Evolutionary conservation across 2,329 filamentous ascomycete genomes (phyloP), one percentile per base, ranked within the genome.

Genomic region (Pseudopithomyces maydicus): DNA sequence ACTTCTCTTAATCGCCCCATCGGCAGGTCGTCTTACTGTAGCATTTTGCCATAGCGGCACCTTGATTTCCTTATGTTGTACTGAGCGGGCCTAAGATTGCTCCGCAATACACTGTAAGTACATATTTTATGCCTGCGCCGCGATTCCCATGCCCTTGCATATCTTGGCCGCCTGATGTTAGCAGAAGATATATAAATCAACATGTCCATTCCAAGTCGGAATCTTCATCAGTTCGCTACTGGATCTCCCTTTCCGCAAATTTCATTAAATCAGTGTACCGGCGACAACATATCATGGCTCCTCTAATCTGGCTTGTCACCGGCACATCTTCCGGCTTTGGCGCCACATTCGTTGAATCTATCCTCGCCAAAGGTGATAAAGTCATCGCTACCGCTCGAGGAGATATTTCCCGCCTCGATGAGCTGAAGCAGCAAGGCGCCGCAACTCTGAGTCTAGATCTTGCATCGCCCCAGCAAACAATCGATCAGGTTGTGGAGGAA

Each of bases 291-390:
- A 36, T 6, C 35, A 66, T 66, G 61, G 6, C 59, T 48, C 61
- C 57, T 49, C 52, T 64, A 8, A 55, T 44, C 29, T 85, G 84
- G 82, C 79, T 86, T 71, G 80, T 85, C 65, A 80, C 79, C 11
- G 83, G 81, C 23, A 78, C 78, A 44, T 82, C 81, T 20, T 82
- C 78, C 17, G 83, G 84, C 49, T 81, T 85, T 56, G 84, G 84
- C 6, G 71, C 73, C 5, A 69, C 74, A 6, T 79, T 85, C 26
- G 78, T 79, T 29, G 65, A 76, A 29, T 64, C 73, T 11, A 79
- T 82, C n/a, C 74, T 85, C 6, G 65, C 70, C 2, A 75, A 76
- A 26, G 81, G 81, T 26, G 80, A 85, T 66, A 75, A 70, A 0
- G 83, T 84, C 56, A 72, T 85, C 41, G 84, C 83, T 2, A 82